Evolutionary conservation across 306 rosid species (phyloP), one percentile per base, ranked within the genome.

Genomic region (Rosa persica): DNA sequence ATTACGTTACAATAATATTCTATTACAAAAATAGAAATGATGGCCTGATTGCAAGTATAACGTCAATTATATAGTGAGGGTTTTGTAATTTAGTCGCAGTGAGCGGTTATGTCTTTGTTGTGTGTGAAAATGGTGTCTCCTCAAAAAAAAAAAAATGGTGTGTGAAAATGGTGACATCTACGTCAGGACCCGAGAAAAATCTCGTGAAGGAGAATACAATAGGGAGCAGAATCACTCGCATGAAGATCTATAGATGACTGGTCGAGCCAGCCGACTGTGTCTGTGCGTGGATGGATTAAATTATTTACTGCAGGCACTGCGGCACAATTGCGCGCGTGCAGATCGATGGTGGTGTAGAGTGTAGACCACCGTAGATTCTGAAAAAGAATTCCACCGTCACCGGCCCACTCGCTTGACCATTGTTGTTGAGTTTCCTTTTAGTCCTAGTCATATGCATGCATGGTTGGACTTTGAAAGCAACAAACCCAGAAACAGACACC

Each of bases 321-420:
- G 34, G 25, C 25, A 19, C 58, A 6, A 57, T 16, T 23, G 16
- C 36, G 27, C 12, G 58, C 58, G 23, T 57, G 62, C 23, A 54
- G 61, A 54, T 54, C 9, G 22, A 19, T 54, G 61, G 61, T 52
- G 23, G 23, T 5, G 25, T 5, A 16, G n/a, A 17, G 23, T 5
- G 25, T 5, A 16, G n/a, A 17, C 49, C 11, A 49, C 55, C 2
- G 55, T 54, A 11, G 67, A 61, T 27, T 27, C 39, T 61, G 38
- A 61, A 27, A 23, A 11, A 61, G 39, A 27, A 27, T 61, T 25
- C 38, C 60, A 27, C 20, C 43, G 43, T 47, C 25, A 49, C 61
- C 75, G 75, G 61, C 61, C 75, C 62, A 72, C 62, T 34, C 25
- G 3, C 27, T 49, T 34, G 76, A 72, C 76, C 5, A 12, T 49